Evolutionary conservation across 1,139 yeast species (phyloP).

Genomic region (Geotrichum phurueaensis): DNA sequence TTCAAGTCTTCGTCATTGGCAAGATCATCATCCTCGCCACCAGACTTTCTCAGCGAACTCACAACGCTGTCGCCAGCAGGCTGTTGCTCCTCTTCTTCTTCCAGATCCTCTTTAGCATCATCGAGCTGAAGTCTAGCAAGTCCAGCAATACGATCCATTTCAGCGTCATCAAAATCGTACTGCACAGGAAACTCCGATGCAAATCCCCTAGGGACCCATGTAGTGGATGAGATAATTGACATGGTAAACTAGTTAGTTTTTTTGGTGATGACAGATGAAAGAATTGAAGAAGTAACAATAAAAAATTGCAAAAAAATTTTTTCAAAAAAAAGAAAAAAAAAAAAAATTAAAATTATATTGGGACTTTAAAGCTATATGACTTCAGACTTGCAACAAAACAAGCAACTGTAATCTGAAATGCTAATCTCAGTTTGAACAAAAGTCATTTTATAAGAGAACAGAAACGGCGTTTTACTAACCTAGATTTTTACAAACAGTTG

Average conservation of each 20-base stretch:
- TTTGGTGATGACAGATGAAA: neutral
- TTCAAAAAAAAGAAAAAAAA: neutral
- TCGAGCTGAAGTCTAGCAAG: slow-evolving; percentile 77
- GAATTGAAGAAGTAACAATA: neutral
- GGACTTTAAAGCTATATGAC: neutral
- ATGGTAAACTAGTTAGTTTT: slow-evolving; percentile 2
- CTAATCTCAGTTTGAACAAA: neutral
- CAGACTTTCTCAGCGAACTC: slow-evolving; percentile 23
- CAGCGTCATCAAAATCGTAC: slow-evolving; percentile 84
- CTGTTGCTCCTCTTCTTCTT: slow-evolving; percentile 37
- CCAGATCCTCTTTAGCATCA: slow-evolving; percentile 62
- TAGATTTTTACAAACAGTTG: slow-evolving; percentile 8
- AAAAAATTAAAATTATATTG: neutral
- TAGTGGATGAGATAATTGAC: slow-evolving; percentile 79
- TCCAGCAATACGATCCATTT: slow-evolving; percentile 81
- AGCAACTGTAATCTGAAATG: neutral
- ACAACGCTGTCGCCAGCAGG: slow-evolving; percentile 19
- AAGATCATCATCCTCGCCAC: slow-evolving; percentile 27
- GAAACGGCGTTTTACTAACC: too few species aligned
- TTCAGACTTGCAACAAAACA: neutral
- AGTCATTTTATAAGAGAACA: neutral
- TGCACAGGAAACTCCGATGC: slow-evolving; percentile 90
- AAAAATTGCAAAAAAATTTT: neutral
- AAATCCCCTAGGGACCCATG: slow-evolving; percentile 96
- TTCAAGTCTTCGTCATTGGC: slow-evolving; percentile 70